Conservation (phyloP, 2,329 filamentous ascomycete genomes). For the Aspergillus ibericus region DNA sequence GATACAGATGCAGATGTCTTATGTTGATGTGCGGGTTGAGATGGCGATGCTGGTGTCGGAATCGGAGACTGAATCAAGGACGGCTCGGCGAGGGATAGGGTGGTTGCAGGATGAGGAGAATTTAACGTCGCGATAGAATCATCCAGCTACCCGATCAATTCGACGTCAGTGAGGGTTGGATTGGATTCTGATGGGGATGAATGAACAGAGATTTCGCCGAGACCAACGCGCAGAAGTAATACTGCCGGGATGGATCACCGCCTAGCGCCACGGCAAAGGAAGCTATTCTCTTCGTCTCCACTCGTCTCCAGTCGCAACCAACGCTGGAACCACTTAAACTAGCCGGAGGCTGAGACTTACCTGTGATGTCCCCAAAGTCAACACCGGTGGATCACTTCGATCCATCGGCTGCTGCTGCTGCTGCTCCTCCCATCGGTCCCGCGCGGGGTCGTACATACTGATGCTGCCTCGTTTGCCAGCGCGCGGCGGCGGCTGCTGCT, state of each 20-base stretch:
- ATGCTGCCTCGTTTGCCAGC: slow-evolving; percentile 9
- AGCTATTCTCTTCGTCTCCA: background rate
- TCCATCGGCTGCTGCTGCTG: slow-evolving; percentile 15
- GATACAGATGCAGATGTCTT: background rate
- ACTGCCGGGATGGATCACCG: background rate
- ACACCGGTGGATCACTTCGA: background rate
- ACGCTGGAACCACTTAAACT: too few species aligned
- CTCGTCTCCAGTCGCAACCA: background rate
- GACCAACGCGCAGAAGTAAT: background rate
- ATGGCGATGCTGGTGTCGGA: background rate
- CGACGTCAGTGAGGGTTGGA: background rate
- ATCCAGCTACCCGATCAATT: background rate
- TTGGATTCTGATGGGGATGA: background rate
- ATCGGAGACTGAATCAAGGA: background rate
- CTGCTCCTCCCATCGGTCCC: slow-evolving; percentile 24
- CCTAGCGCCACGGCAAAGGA: background rate
- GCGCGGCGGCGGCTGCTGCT: slow-evolving; percentile 6
- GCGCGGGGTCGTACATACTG: slow-evolving; percentile 27
- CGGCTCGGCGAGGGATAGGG: background rate
- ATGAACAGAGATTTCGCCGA: background rate
- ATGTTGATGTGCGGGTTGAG: background rate
- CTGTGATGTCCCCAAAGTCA: background rate
- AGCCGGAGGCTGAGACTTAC: background rate
- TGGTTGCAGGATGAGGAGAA: background rate
- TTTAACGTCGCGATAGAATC: background rate